Evolutionary conservation across 1,284 basidiomycete genomes (phyloP).

Genomic region (Inonotus obliquus): DNA sequence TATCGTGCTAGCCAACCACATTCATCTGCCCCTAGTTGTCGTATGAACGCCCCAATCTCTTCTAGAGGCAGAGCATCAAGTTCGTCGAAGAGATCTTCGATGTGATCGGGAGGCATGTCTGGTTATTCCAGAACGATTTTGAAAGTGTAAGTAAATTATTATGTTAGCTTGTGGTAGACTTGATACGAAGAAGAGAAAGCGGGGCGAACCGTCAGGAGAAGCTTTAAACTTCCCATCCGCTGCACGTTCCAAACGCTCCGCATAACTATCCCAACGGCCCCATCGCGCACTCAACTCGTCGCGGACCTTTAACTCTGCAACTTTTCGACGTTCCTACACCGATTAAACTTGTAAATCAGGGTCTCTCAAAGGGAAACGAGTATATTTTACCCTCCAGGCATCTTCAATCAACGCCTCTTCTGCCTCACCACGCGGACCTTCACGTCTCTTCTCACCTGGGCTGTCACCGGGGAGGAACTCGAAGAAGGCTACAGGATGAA

Average conservation of each 20-base stretch:
- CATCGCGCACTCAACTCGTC: conserved; percentile 50
- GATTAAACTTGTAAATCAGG: background rate
- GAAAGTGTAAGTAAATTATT: too few relatives aligned
- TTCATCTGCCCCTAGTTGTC: conserved; percentile 36
- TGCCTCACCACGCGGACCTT: conserved; percentile 62
- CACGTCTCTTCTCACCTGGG: conserved; percentile 44
- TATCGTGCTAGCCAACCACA: conserved; percentile 62
- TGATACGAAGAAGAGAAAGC: background rate
- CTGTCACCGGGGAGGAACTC: conserved; percentile 45
- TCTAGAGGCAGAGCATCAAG: conserved; percentile 45
- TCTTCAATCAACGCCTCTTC: conserved; percentile 63
- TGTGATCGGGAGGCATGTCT: conserved; percentile 51
- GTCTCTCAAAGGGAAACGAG: background rate
- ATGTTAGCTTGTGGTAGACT: background rate
- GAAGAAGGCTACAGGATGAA: conserved; percentile 58
- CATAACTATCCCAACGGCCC: conserved; percentile 43
- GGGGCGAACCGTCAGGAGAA: conserved; percentile 39
- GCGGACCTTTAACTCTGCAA: conserved; percentile 49
- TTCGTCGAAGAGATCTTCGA: conserved; percentile 63
- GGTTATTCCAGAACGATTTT: background rate
- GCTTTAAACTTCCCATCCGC: conserved; percentile 40
- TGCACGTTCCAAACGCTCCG: conserved; percentile 52
- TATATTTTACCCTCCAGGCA: conserved; percentile 60
- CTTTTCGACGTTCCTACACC: conserved; percentile 47
- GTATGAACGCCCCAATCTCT: conserved; percentile 27